Evolutionary conservation across 169 alveolate genomes (phyloP), one percentile per base, ranked within the genome.

Genomic region (Plasmodium vinckei): DNA sequence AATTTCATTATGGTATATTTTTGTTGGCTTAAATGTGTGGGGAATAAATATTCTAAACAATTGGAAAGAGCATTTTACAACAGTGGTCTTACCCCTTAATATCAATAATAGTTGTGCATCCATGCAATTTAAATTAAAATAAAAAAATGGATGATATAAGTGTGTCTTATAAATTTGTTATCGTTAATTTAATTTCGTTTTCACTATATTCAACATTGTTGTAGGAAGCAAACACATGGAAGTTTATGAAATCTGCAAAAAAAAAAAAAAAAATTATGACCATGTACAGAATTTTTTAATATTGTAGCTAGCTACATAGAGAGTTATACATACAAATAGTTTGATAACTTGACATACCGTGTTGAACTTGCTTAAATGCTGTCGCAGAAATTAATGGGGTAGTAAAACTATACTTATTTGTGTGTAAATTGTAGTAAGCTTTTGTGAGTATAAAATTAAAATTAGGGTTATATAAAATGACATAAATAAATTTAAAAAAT

Each of bases 201-300:
- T 67, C 49, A 46, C 89, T 79, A 51, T 79, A 79, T 56, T 79
- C 89, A 1, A 51, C 42, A 23, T 79, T 79, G 53, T 79, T 79
- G 25, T 79, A 79, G 9, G 89, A 79, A 13, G 75, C 89, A 47
- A 67, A 79, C 0, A 79, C 89, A 60, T 56, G 68, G 33, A 79
- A 56, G 5, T 56, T 54, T 65, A 79, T 27, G 56, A 39, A 79
- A 10, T 70, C 89, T 79, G 72, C 27, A 53, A 68, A 69, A 4
- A 9, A 2, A 53, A 68, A 69, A 4, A 9, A 2, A 10, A 68
- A n/a, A 21, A 33, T 33, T 33, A 33, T 33, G 5, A 33, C 7
- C 1, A 33, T 33, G 5, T 33, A 1, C 42, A 33, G 5, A 33
- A 5, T 33, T 33, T 2, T 0, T 33, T 33, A 33, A 0, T 5